Evolutionary conservation across 1,139 yeast species (phyloP).

Genomic region (Kodamaea fungicola): DNA sequence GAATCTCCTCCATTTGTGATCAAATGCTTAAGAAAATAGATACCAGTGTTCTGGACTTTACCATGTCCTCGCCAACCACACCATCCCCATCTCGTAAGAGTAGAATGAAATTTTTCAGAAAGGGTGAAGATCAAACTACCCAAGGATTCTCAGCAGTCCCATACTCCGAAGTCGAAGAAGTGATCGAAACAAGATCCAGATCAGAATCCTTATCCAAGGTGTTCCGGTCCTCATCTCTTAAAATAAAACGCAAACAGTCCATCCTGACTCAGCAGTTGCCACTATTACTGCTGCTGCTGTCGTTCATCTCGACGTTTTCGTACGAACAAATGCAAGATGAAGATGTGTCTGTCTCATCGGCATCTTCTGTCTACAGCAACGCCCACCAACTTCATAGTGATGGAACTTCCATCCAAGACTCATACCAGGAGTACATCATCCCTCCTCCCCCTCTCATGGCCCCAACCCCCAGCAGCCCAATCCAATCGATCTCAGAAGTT

Average conservation of each 20-base stretch:
- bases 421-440: conserved; percentile 8
- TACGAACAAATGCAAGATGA: conserved; percentile 3
- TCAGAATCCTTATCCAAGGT: conserved; percentile 8
- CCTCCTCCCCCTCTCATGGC: conserved; percentile 6
- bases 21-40: not conserved
- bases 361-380: not conserved
- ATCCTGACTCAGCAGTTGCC: conserved; percentile 3
- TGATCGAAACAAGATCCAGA: conserved; percentile 5
- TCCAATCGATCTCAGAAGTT: conserved; percentile 5
- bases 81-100: conserved; percentile 1
- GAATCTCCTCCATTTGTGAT: too few relatives aligned
- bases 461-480: conserved; percentile 1
- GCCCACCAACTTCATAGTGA: not conserved
- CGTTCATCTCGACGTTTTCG: conserved; percentile 4
- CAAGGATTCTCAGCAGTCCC: conserved; percentile 4
- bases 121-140: not conserved
- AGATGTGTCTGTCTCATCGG: conserved; percentile 1
- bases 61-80: not conserved
- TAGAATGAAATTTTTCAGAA: conserved; percentile 7
- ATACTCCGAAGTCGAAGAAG: conserved; percentile 5
- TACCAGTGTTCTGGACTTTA: not conserved
- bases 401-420: not conserved
- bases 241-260: conserved; percentile 5
- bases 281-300: conserved; percentile 1
- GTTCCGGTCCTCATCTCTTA: conserved; percentile 5